Base-by-base conservation (phyloP, 148 eudicot genomes). In the Dianthus caryophyllus region DNA sequence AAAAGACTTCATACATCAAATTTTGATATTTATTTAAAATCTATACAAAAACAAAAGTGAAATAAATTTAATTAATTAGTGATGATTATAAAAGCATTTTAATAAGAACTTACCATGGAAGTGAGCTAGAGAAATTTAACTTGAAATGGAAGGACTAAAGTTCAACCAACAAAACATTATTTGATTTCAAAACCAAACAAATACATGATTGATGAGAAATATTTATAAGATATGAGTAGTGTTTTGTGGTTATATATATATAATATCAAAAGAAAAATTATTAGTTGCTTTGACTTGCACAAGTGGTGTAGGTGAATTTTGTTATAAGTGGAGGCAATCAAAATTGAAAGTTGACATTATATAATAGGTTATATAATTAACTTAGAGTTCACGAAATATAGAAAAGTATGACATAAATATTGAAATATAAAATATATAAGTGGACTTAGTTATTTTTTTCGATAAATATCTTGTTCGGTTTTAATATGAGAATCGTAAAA, bases 351-450 rank as follows among this genome's bases (percentile, higher is more conserved):
- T 46, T 60, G 69, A 65, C 25, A 26, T 26, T 29, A 56, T 25
- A 12, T 0, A 2, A 33, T 33, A 33, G 38, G 38, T 33, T 33
- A 33, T 33, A 44, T 54, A 63, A 14, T 53, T 64, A 55, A 57
- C 70, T 72, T 72, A 31, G 48, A 22, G 58, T 57, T 65, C 76
- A 72, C 49, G 76, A 58, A 73, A 66, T 46, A 63, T 21, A 20
- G 2, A 39, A 39, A 39, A 33, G 38, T 33, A 33, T 33, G 38
- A n/a, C n/a, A n/a, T n/a, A n/a, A n/a, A n/a, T n/a, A n/a, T n/a
- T n/a, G n/a, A n/a, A n/a, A n/a, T n/a, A n/a, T n/a, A n/a, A n/a
- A n/a, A n/a, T n/a, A n/a, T n/a, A n/a, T n/a, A n/a, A n/a, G n/a
- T n/a, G n/a, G n/a, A n/a, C n/a, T n/a, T n/a, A n/a, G n/a, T n/a